phyloP scores from a whole-genome alignment of 352 stramenopile genomes.

The Poterioochromonas sp. region DNA sequence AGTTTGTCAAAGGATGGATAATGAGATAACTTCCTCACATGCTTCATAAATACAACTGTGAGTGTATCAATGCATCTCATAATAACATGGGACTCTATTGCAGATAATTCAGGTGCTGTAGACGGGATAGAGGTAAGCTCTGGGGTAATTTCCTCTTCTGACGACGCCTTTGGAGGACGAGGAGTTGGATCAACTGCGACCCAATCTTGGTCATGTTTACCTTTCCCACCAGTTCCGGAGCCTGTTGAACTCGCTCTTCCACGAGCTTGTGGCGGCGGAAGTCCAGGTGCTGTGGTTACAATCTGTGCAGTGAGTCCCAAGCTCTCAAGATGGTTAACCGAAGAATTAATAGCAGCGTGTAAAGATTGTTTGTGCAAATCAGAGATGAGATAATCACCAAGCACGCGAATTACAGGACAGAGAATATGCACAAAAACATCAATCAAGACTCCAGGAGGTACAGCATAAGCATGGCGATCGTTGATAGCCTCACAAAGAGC shows the following conservation, averaged over 20 bases:
- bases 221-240: neutral
- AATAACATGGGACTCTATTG: neutral
- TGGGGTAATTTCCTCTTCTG: neutral
- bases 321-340: too few relatives aligned
- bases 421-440: neutral
- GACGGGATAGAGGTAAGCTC: neutral
- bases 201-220: neutral
- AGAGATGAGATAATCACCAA: neutral
- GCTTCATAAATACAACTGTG: neutral
- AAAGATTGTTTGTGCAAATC: neutral
- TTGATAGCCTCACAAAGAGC: neutral
- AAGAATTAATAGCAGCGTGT: neutral
- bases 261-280: neutral
- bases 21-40: neutral
- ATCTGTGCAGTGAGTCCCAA: neutral
- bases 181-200: neutral
- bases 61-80: neutral
- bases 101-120: neutral
- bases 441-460: neutral
- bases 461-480: neutral
- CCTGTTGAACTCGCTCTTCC: neutral
- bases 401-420: neutral
- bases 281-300: neutral
- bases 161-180: neutral
- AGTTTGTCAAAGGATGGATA: conserved; percentile 27